Conservation (phyloP, 805 yeast species). For the Cyberlindnera nakhonratchasimensis region DNA sequence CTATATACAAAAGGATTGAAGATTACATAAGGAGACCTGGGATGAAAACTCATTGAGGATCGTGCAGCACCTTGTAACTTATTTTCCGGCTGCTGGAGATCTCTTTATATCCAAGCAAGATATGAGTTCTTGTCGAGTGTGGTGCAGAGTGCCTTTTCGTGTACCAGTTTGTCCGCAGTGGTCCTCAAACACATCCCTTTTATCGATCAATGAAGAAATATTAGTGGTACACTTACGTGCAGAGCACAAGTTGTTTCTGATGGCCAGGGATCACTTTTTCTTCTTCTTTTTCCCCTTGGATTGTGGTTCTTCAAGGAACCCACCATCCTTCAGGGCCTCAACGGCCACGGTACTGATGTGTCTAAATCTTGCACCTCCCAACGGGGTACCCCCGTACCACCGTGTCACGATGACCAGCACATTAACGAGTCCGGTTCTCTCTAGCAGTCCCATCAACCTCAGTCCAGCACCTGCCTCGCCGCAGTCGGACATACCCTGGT, state of each 20-base stretch:
- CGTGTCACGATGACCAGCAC: slow-evolving; percentile 66
- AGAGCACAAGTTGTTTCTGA: background rate
- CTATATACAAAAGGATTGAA: no score
- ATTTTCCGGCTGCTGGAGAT: no score
- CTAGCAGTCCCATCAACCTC: slow-evolving; percentile 51
- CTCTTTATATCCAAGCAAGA: no score
- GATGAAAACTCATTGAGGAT: no score
- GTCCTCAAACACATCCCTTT: no score
- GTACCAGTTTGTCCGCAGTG: no score
- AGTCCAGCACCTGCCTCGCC: slow-evolving; percentile 78
- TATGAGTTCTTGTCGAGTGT: no score
- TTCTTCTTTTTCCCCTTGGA: slow-evolving; percentile 2
- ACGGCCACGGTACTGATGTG: slow-evolving; percentile 57
- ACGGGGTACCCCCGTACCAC: slow-evolving; percentile 79
- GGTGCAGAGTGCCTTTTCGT: no score
- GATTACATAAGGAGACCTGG: no score
- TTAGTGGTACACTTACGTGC: no score
- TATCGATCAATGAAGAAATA: no score
- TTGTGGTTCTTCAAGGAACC: slow-evolving; percentile 22
- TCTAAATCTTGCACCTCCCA: slow-evolving; percentile 70
- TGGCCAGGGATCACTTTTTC: slow-evolving; percentile 5
- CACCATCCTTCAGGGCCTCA: slow-evolving; percentile 44
- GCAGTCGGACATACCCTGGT: slow-evolving; percentile 64
- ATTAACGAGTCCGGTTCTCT: slow-evolving; percentile 46
- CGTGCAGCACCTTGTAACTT: no score